Evolutionary conservation across 148 eudicot species (phyloP).

Genomic region (Oxyria digyna): DNA sequence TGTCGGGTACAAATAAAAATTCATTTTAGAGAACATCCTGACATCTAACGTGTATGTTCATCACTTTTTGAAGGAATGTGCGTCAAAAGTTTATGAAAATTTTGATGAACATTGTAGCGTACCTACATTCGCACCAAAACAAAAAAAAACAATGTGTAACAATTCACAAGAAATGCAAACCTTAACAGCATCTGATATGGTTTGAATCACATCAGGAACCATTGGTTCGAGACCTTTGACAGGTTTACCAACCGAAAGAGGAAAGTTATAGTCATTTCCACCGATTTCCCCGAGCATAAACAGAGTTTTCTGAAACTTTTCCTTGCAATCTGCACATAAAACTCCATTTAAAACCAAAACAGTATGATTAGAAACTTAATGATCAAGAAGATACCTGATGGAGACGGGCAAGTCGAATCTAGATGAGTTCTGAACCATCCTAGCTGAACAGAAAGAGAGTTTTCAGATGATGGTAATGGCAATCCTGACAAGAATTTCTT

Average conservation of each 20-base stretch:
- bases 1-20: no score
- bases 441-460: neutral
- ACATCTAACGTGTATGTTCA: no score
- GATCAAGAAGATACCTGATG: neutral
- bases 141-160: neutral
- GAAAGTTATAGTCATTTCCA: slow-evolving; percentile 4
- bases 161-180: neutral
- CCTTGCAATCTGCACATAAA: neutral
- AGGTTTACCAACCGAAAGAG: neutral
- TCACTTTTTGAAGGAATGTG: no score
- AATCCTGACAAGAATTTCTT: neutral
- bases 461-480: neutral
- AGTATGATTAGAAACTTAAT: neutral
- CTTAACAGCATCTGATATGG: slow-evolving; percentile 7
- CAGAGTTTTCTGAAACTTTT: neutral
- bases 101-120: no score
- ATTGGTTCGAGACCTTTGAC: neutral
- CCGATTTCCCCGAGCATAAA: neutral
- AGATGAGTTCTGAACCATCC: slow-evolving; percentile 7
- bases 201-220: neutral
- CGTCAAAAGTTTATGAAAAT: no score
- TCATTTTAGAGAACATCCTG: no score
- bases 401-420: neutral
- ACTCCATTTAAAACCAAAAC: neutral
- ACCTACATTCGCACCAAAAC: no score